Percentiles rank a stretch among this genome's conserved stretches.
Evolutionary conservation across 192 early-diverging fungal species (phyloP).

Genomic region (Mortierella claussenii): DNA sequence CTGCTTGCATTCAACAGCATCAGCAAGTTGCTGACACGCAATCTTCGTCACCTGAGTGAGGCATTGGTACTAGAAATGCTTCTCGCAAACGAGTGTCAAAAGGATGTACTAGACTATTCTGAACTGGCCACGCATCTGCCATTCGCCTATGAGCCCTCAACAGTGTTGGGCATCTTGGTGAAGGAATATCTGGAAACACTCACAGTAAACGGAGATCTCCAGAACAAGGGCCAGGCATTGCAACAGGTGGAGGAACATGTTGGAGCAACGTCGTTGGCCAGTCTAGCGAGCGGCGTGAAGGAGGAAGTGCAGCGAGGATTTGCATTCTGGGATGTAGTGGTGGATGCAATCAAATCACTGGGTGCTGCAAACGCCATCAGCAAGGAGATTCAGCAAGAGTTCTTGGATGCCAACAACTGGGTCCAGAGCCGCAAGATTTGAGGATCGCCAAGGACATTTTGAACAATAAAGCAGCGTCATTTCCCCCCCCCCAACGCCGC

Average conservation of each 20-base stretch:
- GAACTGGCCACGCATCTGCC: slow-evolving; percentile 64
- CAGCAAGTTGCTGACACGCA: slow-evolving; percentile 68
- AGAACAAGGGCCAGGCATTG: slow-evolving; percentile 42
- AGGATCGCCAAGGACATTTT: too few relatives aligned
- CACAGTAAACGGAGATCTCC: slow-evolving; percentile 4
- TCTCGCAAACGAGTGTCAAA: slow-evolving; percentile 58
- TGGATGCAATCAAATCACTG: slow-evolving; percentile 41
- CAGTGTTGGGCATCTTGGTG: slow-evolving; percentile 61
- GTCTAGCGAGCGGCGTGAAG: slow-evolving; percentile 52
- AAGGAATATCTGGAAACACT: slow-evolving; percentile 64
- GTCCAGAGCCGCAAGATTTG: slow-evolving; percentile 38
- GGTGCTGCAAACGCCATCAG: slow-evolving; percentile 11
- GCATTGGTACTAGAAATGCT: slow-evolving; percentile 66
- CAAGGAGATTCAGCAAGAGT: slow-evolving; percentile 40
- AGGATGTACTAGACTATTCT: slow-evolving; percentile 59
- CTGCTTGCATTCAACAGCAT: slow-evolving; percentile 80
- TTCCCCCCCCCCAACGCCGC: too few relatives aligned
- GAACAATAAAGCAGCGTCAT: too few relatives aligned
- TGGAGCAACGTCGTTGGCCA: slow-evolving; percentile 39
- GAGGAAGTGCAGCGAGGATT: slow-evolving; percentile 60
- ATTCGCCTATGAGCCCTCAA: slow-evolving; percentile 63
- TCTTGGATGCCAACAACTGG: slow-evolving; percentile 46
- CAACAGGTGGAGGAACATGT: slow-evolving; percentile 55
- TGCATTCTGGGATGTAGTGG: slow-evolving; percentile 58
- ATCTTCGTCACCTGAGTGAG: slow-evolving; percentile 69